A percentile compares a stretch with the other conserved stretches of the same genome.
phyloP scores from a whole-genome alignment of 139 green algal species.

The Auxenochlorella protothecoides region DNA sequence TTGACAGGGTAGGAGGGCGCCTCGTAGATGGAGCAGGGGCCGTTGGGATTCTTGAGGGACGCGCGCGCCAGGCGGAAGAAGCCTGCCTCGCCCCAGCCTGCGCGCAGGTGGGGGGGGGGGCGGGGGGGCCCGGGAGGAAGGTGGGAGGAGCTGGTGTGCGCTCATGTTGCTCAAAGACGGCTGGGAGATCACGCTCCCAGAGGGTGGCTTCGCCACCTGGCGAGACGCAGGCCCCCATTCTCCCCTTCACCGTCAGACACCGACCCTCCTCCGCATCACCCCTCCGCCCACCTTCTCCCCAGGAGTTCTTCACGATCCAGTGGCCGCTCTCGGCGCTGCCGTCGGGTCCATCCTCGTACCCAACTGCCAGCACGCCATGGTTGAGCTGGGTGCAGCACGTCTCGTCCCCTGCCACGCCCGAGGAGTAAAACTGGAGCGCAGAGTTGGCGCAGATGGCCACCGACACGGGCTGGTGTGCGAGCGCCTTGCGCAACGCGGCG shows the following conservation, averaged over 20 bases:
- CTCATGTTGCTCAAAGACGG: too few species aligned
- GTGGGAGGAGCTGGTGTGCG: background rate
- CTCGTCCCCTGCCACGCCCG: slow-evolving; percentile 33
- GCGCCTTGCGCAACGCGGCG: slow-evolving; percentile 48
- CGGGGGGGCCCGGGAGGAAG: background rate
- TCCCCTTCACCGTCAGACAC: slow-evolving; percentile 21
- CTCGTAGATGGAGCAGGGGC: slow-evolving; percentile 40
- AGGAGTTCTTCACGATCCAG: slow-evolving; percentile 92
- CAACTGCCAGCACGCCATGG: slow-evolving; percentile 84
- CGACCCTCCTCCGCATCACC: too few species aligned
- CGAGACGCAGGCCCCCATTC: background rate
- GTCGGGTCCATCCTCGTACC: slow-evolving; percentile 23
- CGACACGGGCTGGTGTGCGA: slow-evolving; percentile 66
- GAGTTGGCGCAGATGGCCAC: slow-evolving; percentile 79
- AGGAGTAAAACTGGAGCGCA: slow-evolving; percentile 80
- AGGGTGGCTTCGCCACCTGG: too few species aligned
- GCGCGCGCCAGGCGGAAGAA: slow-evolving; percentile 58
- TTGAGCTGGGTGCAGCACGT: slow-evolving; percentile 67
- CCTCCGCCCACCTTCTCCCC: slow-evolving; percentile 62
- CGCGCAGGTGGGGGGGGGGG: too few species aligned
- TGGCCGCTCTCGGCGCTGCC: slow-evolving; percentile 19
- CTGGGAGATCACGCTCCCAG: too few species aligned
- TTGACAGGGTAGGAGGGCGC: slow-evolving; percentile 61
- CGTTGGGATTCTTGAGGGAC: slow-evolving; percentile 1
- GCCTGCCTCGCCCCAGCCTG: slow-evolving; percentile 30